phyloP scores from a whole-genome alignment of 495 filamentous ascomycete genomes.

The Xylaria cubensis region DNA sequence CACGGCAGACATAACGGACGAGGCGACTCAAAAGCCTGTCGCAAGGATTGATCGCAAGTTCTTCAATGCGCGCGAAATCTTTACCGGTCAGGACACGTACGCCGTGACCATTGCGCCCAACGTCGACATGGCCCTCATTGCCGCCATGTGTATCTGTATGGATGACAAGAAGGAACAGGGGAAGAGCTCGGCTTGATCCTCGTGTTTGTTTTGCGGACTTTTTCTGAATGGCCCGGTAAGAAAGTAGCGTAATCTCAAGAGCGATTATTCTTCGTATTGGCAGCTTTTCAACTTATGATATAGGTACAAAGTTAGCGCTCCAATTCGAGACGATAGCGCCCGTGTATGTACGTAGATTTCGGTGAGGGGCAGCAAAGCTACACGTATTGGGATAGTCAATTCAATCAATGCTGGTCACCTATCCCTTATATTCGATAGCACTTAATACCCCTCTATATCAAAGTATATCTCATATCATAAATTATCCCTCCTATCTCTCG shows the following conservation, averaged over 20 bases:
- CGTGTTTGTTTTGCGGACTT: neutral
- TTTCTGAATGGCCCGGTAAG: no score
- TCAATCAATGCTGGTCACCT: no score
- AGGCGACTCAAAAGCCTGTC: constrained; percentile 49
- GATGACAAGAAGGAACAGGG: constrained; percentile 50
- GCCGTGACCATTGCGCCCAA: constrained; percentile 63
- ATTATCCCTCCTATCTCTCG: neutral
- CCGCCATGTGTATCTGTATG: constrained; percentile 65
- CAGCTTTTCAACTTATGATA: neutral
- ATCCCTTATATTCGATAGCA: no score
- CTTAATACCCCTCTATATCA: no score
- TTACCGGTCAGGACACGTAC: constrained; percentile 59
- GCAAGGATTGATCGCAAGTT: constrained; percentile 63
- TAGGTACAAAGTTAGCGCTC: no score
- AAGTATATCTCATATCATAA: neutral
- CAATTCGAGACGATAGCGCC: neutral
- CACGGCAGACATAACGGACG: constrained; percentile 55
- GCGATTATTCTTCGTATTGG: neutral
- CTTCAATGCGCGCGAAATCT: constrained; percentile 43
- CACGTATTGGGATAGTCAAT: no score
- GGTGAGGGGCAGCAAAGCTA: neutral
- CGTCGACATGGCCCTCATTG: constrained; percentile 65
- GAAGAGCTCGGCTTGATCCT: neutral
- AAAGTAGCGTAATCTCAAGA: neutral
- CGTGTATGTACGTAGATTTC: neutral